Evolutionary conservation across 1,139 yeast genomes (phyloP).

Genomic region (Candida gigantensis): DNA sequence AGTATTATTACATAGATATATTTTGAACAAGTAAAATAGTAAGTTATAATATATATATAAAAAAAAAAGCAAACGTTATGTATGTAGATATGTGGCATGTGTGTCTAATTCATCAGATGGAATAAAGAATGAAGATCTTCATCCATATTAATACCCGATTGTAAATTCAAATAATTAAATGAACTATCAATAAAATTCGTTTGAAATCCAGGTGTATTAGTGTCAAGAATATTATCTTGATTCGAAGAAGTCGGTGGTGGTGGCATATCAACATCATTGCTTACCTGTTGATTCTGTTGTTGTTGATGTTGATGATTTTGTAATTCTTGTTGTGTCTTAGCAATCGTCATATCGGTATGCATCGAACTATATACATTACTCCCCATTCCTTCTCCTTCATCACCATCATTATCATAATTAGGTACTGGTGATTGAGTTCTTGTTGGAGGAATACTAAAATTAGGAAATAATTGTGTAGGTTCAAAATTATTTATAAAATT

Average conservation of each 20-base stretch:
- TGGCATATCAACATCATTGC: neutral
- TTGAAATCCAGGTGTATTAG: constrained; percentile 35
- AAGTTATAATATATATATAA: constrained; percentile 5
- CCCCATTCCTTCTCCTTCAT: constrained; percentile 15
- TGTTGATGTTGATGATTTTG: neutral
- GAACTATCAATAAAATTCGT: constrained; percentile 49
- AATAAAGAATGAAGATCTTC: constrained; percentile 39
- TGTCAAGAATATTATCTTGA: constrained; percentile 14
- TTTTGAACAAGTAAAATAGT: constrained; percentile 2
- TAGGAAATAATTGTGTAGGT: constrained; percentile 53
- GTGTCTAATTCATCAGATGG: constrained; percentile 23
- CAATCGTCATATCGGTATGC: constrained; percentile 4
- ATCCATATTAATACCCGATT: constrained; percentile 38
- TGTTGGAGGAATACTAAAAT: constrained; percentile 38
- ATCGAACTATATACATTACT: constrained; percentile 17
- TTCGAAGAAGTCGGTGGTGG: constrained; percentile 7
- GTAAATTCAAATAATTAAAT: constrained; percentile 48
- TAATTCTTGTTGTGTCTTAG: neutral
- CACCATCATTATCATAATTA: constrained; percentile 7
- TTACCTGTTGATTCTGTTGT: constrained; percentile 3
- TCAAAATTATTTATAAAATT: constrained; percentile 50
- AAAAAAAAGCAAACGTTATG: neutral
- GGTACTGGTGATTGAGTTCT: constrained; percentile 38
- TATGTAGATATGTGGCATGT: no score
- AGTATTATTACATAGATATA: no score